Base-by-base conservation (phyloP, 805 yeast genomes). In the Gaillardinia entomophila region DNA sequence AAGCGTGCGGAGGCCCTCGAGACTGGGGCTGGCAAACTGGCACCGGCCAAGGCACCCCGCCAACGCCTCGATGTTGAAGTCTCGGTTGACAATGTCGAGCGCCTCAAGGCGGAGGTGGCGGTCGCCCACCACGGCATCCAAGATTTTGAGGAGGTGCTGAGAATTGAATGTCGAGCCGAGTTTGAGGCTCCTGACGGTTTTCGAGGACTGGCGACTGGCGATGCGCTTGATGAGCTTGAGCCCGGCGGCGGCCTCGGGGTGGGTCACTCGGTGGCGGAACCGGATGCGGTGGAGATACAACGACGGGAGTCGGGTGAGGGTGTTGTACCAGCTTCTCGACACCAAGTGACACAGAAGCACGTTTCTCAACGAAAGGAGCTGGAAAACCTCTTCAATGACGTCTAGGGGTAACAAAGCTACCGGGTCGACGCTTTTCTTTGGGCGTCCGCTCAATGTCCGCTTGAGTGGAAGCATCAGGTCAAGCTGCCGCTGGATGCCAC, bases 301-400 rank as follows among this genome's bases (percentile, higher is more conserved):
- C 12, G 33, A 26, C 1, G 64, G 63, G 1, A 65, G 38, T 1
- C 33, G 28, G 4, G 45, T 41, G 11, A 66, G 47, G 1, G 46
- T 30, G 6, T 31, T 12, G 35, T 63, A 56, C 71, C 71, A 66
- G 12, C 20, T 24, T 34, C 43, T 53, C 28, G 56, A 49, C 23
- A 66, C 71, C 18, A 51, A 35, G 35, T 52, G 69, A 28, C 62
- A 58, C 6, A 35, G 26, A 7, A 61, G 45, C 4, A 60, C 19
- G 4, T 36, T 31, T 13, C 40, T 46, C 5, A 56, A 32, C 1
- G 55, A 38, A 5, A 62, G 34, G 3, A 37, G 24, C 11, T 26
- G 4, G 36, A 62, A 63, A 1, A 66, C 47, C 2, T 32, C 8
- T 18, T 48, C 53, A 3, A 64, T 41, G 3, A 63, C 28, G 23